Evolutionary conservation across 176 grass and related monocot genomes (phyloP), one percentile per base, ranked within the genome.

Genomic region (Phoenix dactylifera): DNA sequence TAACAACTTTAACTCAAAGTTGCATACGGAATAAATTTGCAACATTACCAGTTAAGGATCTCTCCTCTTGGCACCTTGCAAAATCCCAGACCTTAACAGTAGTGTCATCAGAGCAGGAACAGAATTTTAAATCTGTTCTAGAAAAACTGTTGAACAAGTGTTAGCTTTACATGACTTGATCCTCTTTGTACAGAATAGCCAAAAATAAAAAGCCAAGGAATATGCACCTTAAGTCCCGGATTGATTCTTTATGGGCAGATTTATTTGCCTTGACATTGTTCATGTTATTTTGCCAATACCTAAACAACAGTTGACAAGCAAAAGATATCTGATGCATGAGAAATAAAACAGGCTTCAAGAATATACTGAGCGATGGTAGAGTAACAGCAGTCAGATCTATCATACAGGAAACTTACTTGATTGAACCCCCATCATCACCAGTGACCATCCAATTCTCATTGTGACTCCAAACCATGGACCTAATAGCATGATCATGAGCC

Each of bases 281-380:
- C 93, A 98, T 98, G 70, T 98, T 98, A 78, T 80, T 98, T 87
- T 98, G 93, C 93, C 93, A 98, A 72, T 98, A 98, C 76, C 93
- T 98, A 59, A 17, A 62, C 57, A 65, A 22, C 30, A 69, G 48
- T 32, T 49, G 24, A 14, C 10, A 64, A 82, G 48, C 51, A 39
- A 29, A 58, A 29, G 60, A 63, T 26, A 49, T 15, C 14, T 2
- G 51, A 25, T 9, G 4, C 50, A n/a, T 32, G 17, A 62, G 35
- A 14, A 54, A 24, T 7, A 52, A 54, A 20, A 44, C 2, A 1
- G 35, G 10, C 35, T 6, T 44, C 2, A 12, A 12, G 35, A 44
- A 12, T 44, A 12, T 44, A 2, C 35, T 14, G 10, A 3, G 35
- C 7, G 2, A 44, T 44, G 35, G 10, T 14, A 44, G 12, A 44